A percentile compares a stretch with the other conserved stretches of the same genome.
Conservation (phyloP, 2,329 filamentous ascomycete genomes). For the Chaetoscypha palmicola region DNA sequence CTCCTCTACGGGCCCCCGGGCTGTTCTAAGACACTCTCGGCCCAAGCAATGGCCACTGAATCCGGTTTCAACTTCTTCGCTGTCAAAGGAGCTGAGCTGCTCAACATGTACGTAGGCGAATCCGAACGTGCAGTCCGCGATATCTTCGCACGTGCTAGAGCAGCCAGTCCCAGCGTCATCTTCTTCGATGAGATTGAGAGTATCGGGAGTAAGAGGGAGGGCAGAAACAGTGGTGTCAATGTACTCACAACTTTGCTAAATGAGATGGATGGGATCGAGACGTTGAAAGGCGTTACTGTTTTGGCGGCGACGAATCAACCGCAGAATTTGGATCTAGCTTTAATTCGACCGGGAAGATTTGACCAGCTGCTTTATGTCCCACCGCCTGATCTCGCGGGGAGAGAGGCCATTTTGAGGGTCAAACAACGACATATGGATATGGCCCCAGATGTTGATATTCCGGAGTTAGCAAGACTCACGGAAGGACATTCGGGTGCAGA, state of each 20-base stretch:
- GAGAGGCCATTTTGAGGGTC: slow-evolving; percentile 68
- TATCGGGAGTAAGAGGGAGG: slow-evolving; percentile 49
- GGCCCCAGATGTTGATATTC: slow-evolving; percentile 56
- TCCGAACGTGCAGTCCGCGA: slow-evolving; percentile 80
- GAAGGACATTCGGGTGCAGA: slow-evolving; percentile 85
- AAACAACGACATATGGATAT: slow-evolving; percentile 56
- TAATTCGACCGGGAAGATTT: slow-evolving; percentile 80
- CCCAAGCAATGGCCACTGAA: slow-evolving; percentile 85
- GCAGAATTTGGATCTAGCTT: slow-evolving; percentile 74
- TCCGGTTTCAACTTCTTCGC: slow-evolving; percentile 89
- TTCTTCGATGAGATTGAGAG: slow-evolving; percentile 97
- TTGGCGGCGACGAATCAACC: slow-evolving; percentile 90
- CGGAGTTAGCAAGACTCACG: slow-evolving; percentile 53
- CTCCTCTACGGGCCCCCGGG: slow-evolving; percentile 88
- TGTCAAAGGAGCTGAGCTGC: slow-evolving; percentile 85
- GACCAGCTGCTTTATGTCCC: slow-evolving; percentile 81
- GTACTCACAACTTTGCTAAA: slow-evolving; percentile 84
- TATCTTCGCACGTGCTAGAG: slow-evolving; percentile 76
- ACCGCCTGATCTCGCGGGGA: slow-evolving; percentile 65
- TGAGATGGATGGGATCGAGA: slow-evolving; percentile 93
- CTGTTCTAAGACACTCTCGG: slow-evolving; percentile 89
- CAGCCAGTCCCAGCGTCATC: slow-evolving; percentile 85
- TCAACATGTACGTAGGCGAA: slow-evolving; percentile 96
- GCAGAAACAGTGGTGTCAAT: slow-evolving; percentile 55
- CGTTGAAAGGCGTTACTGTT: slow-evolving; percentile 74